Base-by-base conservation (phyloP, 202 grass and related monocot species). In the Hordeum pubiflorum region DNA sequence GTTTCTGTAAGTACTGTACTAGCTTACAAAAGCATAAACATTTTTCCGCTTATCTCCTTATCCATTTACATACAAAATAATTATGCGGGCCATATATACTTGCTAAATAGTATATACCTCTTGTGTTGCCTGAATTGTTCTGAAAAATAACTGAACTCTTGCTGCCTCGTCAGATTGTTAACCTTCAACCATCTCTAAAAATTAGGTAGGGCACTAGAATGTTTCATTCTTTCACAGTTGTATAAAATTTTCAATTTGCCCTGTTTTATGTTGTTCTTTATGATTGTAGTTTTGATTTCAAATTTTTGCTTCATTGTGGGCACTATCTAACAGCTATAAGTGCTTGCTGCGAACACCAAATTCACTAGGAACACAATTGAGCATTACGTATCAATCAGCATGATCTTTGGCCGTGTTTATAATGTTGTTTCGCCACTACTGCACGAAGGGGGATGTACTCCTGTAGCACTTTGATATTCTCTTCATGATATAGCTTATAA, bases 1-100 rank as follows among this genome's bases (percentile, higher is more conserved):
- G 37, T 46, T 81, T 60, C 66, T 33, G 66, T 81, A 70, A 44
- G 79, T 81, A 44, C 43, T 60, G 17, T 59, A 37, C 7, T 3
- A 44, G 34, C 18, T 59, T 59, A 72, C 54, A 32, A 60, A 20
- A 8, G 36, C n/a, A 37, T 40, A 39, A 67, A 68, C n/a, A 7
- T 14, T 24, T 58, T 58, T 39, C 5, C 2, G 33, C 20, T 38
- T 2, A 39, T 58, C 11, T 58, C 72, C 58, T 40, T 36, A 14
- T 11, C 38, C 15, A 64, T 48, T 12, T 50, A 29, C 11, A 2
- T 7, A 17, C 10, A 66, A 37, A 79, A 37, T 7, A 37, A 54
- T 65, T 64, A 22, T 23, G 18, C 14, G 10, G 11, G 15, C 36
- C 29, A 79, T 37, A 43, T 50, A 26, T 44, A 44, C 12, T 44